phyloP scores from a whole-genome alignment of 768 basidiomycete species.

The Calocera viscosa region DNA sequence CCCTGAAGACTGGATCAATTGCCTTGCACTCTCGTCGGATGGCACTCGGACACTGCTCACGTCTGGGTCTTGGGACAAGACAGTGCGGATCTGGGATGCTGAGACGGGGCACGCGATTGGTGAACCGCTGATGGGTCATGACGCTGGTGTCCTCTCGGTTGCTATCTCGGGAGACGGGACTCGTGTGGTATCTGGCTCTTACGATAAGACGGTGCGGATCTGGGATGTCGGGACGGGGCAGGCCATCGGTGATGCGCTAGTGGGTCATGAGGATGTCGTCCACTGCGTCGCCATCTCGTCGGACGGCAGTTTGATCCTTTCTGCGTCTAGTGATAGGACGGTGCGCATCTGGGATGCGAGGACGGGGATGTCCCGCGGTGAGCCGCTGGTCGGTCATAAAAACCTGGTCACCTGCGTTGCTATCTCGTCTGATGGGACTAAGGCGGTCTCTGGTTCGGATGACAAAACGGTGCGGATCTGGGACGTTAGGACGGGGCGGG shows the following conservation, averaged over 20 bases:
- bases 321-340: constrained; percentile 16
- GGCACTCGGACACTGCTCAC: not conserved
- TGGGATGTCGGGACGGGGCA: not conserved
- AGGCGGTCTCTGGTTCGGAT: constrained; percentile 10
- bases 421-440: constrained; percentile 11
- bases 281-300: constrained; percentile 11
- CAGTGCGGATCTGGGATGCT: constrained; percentile 1
- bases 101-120: not conserved
- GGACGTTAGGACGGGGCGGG: too few relatives aligned
- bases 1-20: not conserved
- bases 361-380: too few relatives aligned
- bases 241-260: not conserved
- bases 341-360: too few relatives aligned
- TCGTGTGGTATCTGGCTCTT: not conserved
- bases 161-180: not conserved
- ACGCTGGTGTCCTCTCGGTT: not conserved
- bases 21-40: not conserved
- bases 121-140: not conserved
- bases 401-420: constrained; percentile 10
- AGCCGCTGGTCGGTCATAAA: constrained; percentile 8
- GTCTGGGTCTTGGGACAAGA: not conserved
- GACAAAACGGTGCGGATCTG: too few relatives aligned
- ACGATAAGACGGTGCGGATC: not conserved
- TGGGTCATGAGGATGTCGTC: constrained; percentile 9
- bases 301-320: constrained; percentile 7